Evolutionary conservation across 305 asterid species (phyloP).

Genomic region (Fraxinus angustifolia): DNA sequence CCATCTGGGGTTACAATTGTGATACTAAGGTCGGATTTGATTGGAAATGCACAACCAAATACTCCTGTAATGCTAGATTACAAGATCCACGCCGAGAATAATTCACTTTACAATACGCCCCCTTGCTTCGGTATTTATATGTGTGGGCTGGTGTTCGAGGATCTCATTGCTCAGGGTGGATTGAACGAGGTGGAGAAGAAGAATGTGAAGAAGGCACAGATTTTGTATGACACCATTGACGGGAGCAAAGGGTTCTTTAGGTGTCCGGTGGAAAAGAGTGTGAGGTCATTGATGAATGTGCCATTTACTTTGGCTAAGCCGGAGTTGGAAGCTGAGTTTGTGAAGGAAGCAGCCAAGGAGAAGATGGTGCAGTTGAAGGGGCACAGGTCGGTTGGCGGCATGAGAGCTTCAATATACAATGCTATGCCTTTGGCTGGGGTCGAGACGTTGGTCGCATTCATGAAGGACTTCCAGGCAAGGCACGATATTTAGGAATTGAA

Average conservation of each 20-base stretch:
- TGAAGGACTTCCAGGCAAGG: conserved; percentile 89
- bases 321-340: conserved; percentile 76
- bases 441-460: conserved; percentile 78
- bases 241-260: conserved; percentile 68
- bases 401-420: conserved; percentile 95
- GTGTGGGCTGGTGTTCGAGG: conserved; percentile 89
- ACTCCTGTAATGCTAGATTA: conserved; percentile 90
- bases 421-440: conserved; percentile 96
- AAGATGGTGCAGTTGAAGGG: conserved; percentile 94
- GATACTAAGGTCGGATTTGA: conserved; percentile 62
- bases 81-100: conserved; percentile 85
- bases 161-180: conserved; percentile 81
- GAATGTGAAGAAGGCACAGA: conserved; percentile 56
- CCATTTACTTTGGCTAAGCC: conserved; percentile 67
- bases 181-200: conserved; percentile 73
- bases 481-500: conserved; percentile 35
- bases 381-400: conserved; percentile 89
- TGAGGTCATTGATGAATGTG: conserved; percentile 85
- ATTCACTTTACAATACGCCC: conserved; percentile 79
- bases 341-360: conserved; percentile 84
- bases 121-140: conserved; percentile 86
- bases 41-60: conserved; percentile 63
- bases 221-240: conserved; percentile 72
- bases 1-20: conserved; percentile 93
- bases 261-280: conserved; percentile 79